These are phyloP conservation scores for Platismatia glauca DNA, from an alignment of 495 filamentous ascomycete species.

Conservation along the genomic window DNA sequence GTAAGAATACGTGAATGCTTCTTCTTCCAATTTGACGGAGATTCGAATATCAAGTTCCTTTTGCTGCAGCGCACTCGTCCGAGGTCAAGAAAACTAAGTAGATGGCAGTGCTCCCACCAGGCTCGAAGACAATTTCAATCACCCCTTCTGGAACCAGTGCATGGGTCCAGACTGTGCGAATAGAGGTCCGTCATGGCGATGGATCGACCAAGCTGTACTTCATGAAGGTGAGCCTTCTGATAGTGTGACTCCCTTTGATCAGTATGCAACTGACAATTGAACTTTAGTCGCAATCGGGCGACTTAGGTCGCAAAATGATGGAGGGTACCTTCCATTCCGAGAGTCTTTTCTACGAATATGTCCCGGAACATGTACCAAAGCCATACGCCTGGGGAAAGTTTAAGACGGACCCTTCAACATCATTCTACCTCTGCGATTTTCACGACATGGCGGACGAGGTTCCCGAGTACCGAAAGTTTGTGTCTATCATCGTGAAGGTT, in stretches of 20 bases:
- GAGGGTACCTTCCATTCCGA: slow-evolving; percentile 34
- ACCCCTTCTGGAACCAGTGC: slow-evolving; percentile 8
- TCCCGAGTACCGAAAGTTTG: not conserved
- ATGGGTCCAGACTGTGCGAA: slow-evolving; percentile 7
- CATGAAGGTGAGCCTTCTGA: not conserved
- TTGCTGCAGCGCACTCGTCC: no score
- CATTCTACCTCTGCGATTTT: slow-evolving; percentile 34
- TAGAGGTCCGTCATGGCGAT: not conserved
- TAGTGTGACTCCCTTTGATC: not conserved
- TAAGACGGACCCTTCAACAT: slow-evolving; percentile 21
- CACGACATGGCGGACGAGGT: slow-evolving; percentile 14
- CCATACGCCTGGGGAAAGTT: slow-evolving; percentile 34
- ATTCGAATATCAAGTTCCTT: no score
- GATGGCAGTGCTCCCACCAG: not conserved
- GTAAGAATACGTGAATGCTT: no score
- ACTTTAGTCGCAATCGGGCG: slow-evolving; percentile 10
- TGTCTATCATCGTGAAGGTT: not conserved
- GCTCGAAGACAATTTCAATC: slow-evolving; percentile 2
- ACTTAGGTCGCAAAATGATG: slow-evolving; percentile 25
- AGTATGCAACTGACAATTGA: not conserved
- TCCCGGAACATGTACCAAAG: slow-evolving; percentile 30
- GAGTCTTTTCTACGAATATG: slow-evolving; percentile 28
- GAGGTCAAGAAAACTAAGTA: not conserved
- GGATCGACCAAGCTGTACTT: not conserved
- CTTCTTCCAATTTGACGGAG: no score